Evolutionary conservation across 805 yeast genomes (phyloP), one percentile per base, ranked within the genome.

Genomic region (Zygoascus biomembranicola): DNA sequence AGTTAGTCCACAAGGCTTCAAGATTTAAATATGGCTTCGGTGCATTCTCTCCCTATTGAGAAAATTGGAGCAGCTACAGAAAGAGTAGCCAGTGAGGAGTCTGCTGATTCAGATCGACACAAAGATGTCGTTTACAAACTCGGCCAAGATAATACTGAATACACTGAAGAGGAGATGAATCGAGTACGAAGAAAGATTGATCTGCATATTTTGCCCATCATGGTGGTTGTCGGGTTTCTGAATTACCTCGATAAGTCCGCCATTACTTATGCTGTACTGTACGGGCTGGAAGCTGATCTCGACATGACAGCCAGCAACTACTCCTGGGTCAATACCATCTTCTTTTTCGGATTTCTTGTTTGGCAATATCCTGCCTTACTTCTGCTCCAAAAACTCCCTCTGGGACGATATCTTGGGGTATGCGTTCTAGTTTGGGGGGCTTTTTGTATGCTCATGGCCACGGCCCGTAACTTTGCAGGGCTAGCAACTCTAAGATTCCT

Each of bases 191-290:
- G 18, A 16, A 37, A 37, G 8, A 62, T 64, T 32, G 31, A 51
- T 32, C 32, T 18, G n/a, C 19, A 51, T 39, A 46, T 48, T 19
- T 43, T 53, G 37, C 51, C 56, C 18, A 32, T 51, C 14, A 50
- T 53, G 43, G 26, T 53, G 4, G 20, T 47, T 28, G 47, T 47
- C 9, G 47, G 47, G n/a, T 39, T 52, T 20, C 13, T 47, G 32
- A 52, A 52, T 23, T 26, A 23, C 28, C 28, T 52, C 4, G 87
- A 81, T 64, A 81, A 81, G 63, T 66, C 70, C 19, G 67, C 82
- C 1, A 72, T 70, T 42, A 69, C 78, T 31, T 77, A 72, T 45
- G 78, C 81, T 1, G 73, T 81, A 9, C 73, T 79, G 47, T 68
- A 75, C 73, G 82, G 78, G 45, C 64, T 74, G 52, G 66, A 68